Conservation (phyloP, 2,329 filamentous ascomycete genomes). For the Sclerotinia glacialis region DNA sequence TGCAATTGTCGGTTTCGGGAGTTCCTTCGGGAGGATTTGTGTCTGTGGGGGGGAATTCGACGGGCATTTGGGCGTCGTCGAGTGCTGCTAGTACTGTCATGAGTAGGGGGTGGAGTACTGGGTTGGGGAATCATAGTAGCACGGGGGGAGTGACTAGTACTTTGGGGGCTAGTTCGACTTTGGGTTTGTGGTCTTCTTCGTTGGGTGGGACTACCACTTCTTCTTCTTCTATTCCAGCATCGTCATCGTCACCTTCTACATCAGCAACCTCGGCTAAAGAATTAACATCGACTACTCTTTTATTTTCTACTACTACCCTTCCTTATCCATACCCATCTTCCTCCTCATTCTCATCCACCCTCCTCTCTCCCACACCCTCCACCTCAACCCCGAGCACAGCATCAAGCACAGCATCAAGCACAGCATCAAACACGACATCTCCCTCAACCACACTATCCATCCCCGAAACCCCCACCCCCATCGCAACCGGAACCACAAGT, state of each 20-base stretch:
- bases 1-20: too few species aligned
- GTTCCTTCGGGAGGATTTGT: too few species aligned
- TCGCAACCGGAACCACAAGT: conserved; percentile 35
- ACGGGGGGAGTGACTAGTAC: too few species aligned
- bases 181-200: background rate
- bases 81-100: too few species aligned
- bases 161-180: background rate
- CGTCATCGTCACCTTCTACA: background rate
- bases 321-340: background rate
- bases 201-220: background rate
- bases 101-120: too few species aligned
- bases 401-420: too few species aligned
- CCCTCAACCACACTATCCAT: conserved; percentile 24
- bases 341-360: background rate
- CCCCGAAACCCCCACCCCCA: conserved; percentile 38
- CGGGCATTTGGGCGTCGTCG: background rate
- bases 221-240: background rate
- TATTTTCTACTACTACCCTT: background rate
- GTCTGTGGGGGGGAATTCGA: too few species aligned
- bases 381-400: too few species aligned
- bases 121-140: background rate
- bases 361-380: background rate
- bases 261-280: background rate
- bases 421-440: conserved; percentile 18
- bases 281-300: background rate